A percentile compares a stretch with the other conserved stretches of the same genome.
These are phyloP conservation scores for Pythium folliculosum DNA, from an alignment of 352 stramenopile genomes.

Conservation along the genomic window DNA sequence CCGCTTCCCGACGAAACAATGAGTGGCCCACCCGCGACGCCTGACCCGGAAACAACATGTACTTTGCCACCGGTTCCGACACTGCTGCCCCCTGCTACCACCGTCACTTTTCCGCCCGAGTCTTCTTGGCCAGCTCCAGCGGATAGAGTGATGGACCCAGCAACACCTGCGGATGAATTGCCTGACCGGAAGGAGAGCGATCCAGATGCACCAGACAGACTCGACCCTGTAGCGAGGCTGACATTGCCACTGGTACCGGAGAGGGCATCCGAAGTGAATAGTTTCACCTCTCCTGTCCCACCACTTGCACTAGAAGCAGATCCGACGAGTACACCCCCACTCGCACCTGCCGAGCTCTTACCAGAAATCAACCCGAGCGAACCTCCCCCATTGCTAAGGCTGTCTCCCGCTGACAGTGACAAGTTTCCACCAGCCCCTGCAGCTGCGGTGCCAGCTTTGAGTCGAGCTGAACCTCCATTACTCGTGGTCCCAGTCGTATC, in stretches of 20 bases:
- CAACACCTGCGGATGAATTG: conserved; percentile 1
- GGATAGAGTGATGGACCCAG: conserved; percentile 15
- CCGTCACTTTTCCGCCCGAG: neutral
- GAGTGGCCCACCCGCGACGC: conserved; percentile 12
- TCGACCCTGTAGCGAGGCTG: conserved; percentile 4
- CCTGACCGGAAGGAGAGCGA: conserved; percentile 1
- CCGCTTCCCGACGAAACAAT: conserved; percentile 11
- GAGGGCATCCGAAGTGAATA: neutral
- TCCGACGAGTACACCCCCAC: conserved; percentile 1
- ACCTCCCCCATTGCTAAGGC: conserved; percentile 32
- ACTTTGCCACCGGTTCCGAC: conserved; percentile 32
- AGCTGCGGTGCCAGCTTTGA: conserved; percentile 32
- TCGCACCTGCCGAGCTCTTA: conserved; percentile 16
- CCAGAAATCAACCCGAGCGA: conserved; percentile 34
- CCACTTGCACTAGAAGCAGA: conserved; percentile 7
- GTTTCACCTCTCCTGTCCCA: conserved; percentile 8
- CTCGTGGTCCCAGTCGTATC: conserved; percentile 1
- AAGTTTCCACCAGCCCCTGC: conserved; percentile 29
- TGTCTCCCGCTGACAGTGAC: conserved; percentile 32
- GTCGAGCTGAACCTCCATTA: conserved; percentile 34
- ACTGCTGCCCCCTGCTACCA: conserved; percentile 4
- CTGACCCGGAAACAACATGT: conserved; percentile 31
- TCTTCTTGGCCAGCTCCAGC: conserved; percentile 1
- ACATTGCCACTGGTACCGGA: conserved; percentile 11
- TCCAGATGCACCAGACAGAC: conserved; percentile 3